Evolutionary conservation across 371 early-diverging fungal genomes (phyloP), one percentile per base, ranked within the genome.

Genomic region (Rhizomucor miehei): DNA sequence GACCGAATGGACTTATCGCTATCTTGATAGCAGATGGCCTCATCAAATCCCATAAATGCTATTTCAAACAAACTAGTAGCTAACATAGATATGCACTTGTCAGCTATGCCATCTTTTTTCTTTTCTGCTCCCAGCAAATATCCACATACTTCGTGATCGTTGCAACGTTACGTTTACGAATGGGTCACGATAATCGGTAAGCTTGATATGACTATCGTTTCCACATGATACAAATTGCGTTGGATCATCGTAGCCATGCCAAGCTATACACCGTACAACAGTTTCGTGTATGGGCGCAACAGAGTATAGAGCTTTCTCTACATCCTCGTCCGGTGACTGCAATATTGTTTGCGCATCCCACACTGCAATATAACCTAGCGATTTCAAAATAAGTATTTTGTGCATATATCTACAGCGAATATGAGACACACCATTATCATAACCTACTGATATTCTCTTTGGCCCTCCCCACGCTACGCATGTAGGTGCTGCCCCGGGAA

Each of bases 341-440:
- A 74, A 50, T 1, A 71, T 68, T 0, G n/a, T 29, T 1, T 56
- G 40, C 3, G 67, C 53, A 43, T 68, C 51, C 64, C 60, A 74
- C 10, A 71, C 34, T 6, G 57, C 44, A 19, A 75, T 52, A 13
- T 38, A 43, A 11, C 64, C 64, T 64, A 13, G n/a, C 14, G 29
- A 3, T 3, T 25, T 14, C n/a, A n/a, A 14, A 23, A 46, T 16
- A 2, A 24, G 19, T 20, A 49, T n/a, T n/a, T n/a, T n/a, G n/a
- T n/a, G n/a, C n/a, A n/a, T n/a, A n/a, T n/a, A n/a, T n/a, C n/a
- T n/a, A n/a, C n/a, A n/a, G n/a, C n/a, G n/a, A n/a, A 10, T 8
- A 29, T 29, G 29, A 34, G 29, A 34, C 24, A 1, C 13, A 20
- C 23, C 29, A 29, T 19, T 44, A 8, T 51, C 9, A 13, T 11